phyloP scores from a whole-genome alignment of 345 rosid species.

The Brassica cretica region DNA sequence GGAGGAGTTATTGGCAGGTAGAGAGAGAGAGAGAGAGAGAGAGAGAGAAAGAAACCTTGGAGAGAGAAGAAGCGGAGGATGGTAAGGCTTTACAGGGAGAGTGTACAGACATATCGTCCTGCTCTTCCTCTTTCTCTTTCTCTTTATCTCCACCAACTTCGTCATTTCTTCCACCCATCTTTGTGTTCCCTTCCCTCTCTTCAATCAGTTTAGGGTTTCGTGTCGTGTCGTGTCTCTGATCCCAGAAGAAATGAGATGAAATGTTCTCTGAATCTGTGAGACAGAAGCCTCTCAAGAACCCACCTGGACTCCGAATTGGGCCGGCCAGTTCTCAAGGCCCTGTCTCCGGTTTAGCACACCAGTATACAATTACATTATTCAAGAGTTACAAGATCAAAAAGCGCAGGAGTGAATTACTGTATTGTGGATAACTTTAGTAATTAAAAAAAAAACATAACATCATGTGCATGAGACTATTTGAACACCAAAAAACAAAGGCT shows the following conservation, averaged over 20 bases:
- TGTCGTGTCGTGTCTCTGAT: constrained; percentile 15
- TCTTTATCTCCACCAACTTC: constrained; percentile 38
- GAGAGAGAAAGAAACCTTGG: constrained; percentile 56
- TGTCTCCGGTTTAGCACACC: background rate
- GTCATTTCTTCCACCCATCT: constrained; percentile 39
- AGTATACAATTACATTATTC: background rate
- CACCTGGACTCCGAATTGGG: constrained; percentile 12
- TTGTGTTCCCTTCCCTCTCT: constrained; percentile 1
- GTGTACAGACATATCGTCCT: constrained; percentile 90
- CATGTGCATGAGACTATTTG: background rate
- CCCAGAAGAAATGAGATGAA: background rate
- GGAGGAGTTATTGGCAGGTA: background rate
- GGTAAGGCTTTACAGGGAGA: constrained; percentile 96
- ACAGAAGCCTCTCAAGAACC: background rate
- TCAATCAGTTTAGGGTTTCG: constrained; percentile 32
- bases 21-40: constrained; percentile 55
- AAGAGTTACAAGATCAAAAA: background rate
- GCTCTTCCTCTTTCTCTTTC: constrained; percentile 79
- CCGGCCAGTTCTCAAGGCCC: constrained; percentile 9
- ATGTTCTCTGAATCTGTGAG: background rate
- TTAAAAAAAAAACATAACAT: background rate
- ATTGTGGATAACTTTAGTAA: background rate
- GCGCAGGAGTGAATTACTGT: background rate
- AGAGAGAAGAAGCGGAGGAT: constrained; percentile 90
- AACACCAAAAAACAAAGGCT: background rate